phyloP scores from a whole-genome alignment of 192 early-diverging fungal genomes.

The Gaertneriomyces semiglobifer region DNA sequence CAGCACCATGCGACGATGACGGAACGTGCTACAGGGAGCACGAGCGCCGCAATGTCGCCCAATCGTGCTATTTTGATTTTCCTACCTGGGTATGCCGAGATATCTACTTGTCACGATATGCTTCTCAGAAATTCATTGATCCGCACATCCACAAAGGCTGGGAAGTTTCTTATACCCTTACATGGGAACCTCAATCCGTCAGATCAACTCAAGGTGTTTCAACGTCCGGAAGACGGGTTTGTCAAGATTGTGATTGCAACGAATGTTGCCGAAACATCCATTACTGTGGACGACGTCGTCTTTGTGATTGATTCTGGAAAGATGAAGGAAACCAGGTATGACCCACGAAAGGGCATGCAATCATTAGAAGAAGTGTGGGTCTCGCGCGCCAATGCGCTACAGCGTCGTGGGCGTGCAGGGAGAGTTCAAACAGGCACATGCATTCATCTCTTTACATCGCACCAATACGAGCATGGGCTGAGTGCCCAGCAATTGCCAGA shows the following conservation, averaged over 20 bases:
- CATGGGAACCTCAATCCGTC: conserved; percentile 53
- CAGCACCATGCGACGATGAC: neutral
- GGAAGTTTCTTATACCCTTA: conserved; percentile 22
- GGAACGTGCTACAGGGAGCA: neutral
- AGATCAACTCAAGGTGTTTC: conserved; percentile 60
- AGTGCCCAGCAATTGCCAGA: conserved; percentile 69
- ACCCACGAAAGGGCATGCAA: conserved; percentile 47
- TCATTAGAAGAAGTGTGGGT: conserved; percentile 69
- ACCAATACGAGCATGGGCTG: conserved; percentile 44
- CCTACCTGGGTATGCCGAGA: conserved; percentile 11
- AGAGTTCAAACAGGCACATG: conserved; percentile 72
- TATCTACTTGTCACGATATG: conserved; percentile 8
- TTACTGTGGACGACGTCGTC: conserved; percentile 74
- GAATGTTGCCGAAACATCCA: conserved; percentile 81
- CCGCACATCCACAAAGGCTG: conserved; percentile 38
- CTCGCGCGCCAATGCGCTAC: conserved; percentile 60
- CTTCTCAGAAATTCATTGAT: conserved; percentile 58
- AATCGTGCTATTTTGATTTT: conserved; percentile 17
- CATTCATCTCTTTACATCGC: conserved; percentile 72
- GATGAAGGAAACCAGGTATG: conserved; percentile 66
- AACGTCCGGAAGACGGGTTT: conserved; percentile 46
- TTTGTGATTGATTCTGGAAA: conserved; percentile 70
- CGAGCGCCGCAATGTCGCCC: neutral
- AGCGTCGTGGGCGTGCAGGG: conserved; percentile 63
- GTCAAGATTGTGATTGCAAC: conserved; percentile 77